Evolutionary conservation across 768 basidiomycete species (phyloP).

Genomic region (Kwoniella botswanensis): DNA sequence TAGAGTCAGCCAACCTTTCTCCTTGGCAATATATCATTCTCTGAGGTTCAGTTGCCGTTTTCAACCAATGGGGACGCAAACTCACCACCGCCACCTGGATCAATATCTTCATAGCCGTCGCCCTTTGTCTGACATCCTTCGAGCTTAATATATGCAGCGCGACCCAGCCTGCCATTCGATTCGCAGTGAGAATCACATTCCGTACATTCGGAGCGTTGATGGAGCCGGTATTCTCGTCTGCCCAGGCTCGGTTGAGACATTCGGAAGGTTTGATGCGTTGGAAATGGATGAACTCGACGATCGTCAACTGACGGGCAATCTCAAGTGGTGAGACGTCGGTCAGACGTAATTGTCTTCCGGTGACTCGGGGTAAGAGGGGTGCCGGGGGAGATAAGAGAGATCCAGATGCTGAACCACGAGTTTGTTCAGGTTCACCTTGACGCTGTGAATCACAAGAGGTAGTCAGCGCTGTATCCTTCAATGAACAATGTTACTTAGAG

Average conservation of each 20-base stretch:
- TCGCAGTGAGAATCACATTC: conserved; percentile 83
- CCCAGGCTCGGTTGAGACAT: conserved; percentile 74
- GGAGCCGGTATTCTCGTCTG: conserved; percentile 66
- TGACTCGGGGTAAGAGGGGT: conserved; percentile 45
- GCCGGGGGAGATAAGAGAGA: conserved; percentile 47
- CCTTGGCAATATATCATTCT: neutral
- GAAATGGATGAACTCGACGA: conserved; percentile 85
- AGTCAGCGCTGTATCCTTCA: too few species aligned
- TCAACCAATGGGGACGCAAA: neutral
- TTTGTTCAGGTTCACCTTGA: conserved; percentile 34
- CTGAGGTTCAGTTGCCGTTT: too few species aligned
- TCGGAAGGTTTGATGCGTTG: conserved; percentile 87
- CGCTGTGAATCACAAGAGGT: conserved; percentile 15
- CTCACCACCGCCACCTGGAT: conserved; percentile 71
- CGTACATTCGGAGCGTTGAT: conserved; percentile 71
- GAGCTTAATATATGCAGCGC: conserved; percentile 89
- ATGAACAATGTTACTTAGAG: neutral
- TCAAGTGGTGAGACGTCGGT: conserved; percentile 86
- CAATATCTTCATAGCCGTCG: conserved; percentile 80
- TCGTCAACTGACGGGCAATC: conserved; percentile 88
- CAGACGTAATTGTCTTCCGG: conserved; percentile 65
- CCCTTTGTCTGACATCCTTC: conserved; percentile 80
- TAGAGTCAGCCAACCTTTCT: conserved; percentile 8
- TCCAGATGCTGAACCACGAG: conserved; percentile 42
- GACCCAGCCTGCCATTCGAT: conserved; percentile 68